Conservation (phyloP, 768 basidiomycete genomes). For the Kwoniella sp. region DNA sequence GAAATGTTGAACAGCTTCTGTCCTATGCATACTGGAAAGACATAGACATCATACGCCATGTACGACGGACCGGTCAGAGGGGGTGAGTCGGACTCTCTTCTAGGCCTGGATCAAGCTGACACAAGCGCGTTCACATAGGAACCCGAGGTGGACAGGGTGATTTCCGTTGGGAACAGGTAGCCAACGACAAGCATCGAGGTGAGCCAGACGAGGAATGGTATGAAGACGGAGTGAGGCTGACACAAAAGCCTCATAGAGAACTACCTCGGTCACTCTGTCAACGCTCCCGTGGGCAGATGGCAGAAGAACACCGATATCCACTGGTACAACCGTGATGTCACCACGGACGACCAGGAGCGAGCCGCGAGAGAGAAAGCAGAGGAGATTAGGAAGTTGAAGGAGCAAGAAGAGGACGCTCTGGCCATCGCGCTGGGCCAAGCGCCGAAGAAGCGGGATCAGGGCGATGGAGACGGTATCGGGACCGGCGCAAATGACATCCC, state of each 20-base stretch:
- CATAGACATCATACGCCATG: slow-evolving; percentile 13
- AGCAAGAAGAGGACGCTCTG: slow-evolving; percentile 83
- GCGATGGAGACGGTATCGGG: slow-evolving; percentile 24
- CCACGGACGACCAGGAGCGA: slow-evolving; percentile 48
- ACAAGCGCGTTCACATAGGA: slow-evolving; percentile 18
- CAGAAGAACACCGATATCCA: slow-evolving; percentile 96
- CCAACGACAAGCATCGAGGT: slow-evolving; percentile 45
- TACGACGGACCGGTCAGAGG: slow-evolving; percentile 42
- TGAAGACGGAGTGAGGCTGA: slow-evolving; percentile 1
- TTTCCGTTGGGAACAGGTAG: slow-evolving; percentile 43
- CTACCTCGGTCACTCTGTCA: slow-evolving; percentile 91
- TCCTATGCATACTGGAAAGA: background rate
- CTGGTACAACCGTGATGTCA: slow-evolving; percentile 77
- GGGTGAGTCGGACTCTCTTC: slow-evolving; percentile 19
- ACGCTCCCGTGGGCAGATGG: slow-evolving; percentile 93
- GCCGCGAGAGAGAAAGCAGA: slow-evolving; percentile 53
- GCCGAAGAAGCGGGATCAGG: slow-evolving; percentile 23
- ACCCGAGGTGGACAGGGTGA: slow-evolving; percentile 48
- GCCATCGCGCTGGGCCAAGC: slow-evolving; percentile 62
- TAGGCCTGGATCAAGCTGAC: background rate
- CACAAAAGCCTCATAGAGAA: slow-evolving; percentile 61
- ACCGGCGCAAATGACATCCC: slow-evolving; percentile 34
- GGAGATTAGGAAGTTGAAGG: slow-evolving; percentile 77
- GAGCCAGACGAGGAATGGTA: slow-evolving; percentile 1
- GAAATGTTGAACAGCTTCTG: background rate